Conservation (phyloP, 805 yeast species). For the Ogataea minuta region DNA sequence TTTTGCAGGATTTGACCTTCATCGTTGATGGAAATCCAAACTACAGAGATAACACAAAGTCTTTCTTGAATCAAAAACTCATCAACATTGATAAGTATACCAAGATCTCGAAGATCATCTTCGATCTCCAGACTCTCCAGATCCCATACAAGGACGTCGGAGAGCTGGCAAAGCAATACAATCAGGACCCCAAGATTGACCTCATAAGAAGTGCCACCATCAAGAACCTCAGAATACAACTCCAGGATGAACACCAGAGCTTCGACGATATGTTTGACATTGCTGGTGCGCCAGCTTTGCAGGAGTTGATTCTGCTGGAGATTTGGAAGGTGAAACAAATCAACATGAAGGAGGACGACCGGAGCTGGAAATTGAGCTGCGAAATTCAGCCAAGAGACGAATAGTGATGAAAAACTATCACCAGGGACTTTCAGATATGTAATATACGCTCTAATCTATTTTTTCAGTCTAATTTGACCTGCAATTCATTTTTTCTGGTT, state of each 20-base stretch:
- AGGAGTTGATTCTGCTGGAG: slow-evolving; percentile 63
- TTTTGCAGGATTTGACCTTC: slow-evolving; percentile 76
- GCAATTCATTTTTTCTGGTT: slow-evolving; percentile 23
- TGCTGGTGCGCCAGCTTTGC: slow-evolving; percentile 42
- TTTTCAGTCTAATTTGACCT: slow-evolving; percentile 7
- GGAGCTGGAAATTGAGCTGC: slow-evolving; percentile 74
- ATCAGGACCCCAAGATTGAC: slow-evolving; percentile 24
- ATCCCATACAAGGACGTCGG: slow-evolving; percentile 48
- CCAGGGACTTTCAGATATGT: not conserved
- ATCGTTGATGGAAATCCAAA: slow-evolving; percentile 80
- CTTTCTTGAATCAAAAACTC: slow-evolving; percentile 53
- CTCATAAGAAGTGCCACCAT: slow-evolving; percentile 31
- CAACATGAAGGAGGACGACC: slow-evolving; percentile 57
- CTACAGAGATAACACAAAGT: slow-evolving; percentile 52
- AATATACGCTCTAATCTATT: not conserved
- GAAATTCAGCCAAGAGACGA: slow-evolving; percentile 51
- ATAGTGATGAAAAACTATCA: slow-evolving; percentile 29
- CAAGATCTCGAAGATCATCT: slow-evolving; percentile 62
- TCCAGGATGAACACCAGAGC: slow-evolving; percentile 13
- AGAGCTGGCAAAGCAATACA: slow-evolving; percentile 29
- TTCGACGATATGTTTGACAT: slow-evolving; percentile 38
- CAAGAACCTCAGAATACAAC: slow-evolving; percentile 23
- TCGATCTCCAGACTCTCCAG: slow-evolving; percentile 68
- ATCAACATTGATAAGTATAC: slow-evolving; percentile 74
- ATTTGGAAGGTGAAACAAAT: slow-evolving; percentile 67